Base-by-base conservation (phyloP, 208 protist genomes). In the Leishmania guyanensis region DNA sequence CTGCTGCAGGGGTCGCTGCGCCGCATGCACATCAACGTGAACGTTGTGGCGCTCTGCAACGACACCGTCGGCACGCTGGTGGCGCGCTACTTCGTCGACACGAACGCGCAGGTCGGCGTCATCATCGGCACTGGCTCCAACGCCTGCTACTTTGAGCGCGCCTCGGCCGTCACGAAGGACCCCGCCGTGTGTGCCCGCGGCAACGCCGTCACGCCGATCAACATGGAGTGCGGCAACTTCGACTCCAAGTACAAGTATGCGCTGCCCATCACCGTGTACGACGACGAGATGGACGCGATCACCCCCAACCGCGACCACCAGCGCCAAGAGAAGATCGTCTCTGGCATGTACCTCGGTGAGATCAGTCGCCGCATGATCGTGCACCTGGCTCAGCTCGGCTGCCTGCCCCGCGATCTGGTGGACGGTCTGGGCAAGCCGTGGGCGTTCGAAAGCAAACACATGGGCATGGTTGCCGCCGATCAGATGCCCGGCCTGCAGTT, bases 191-290 rank as follows among this genome's bases (percentile, higher is more conserved):
- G 80, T 56, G 84, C 86, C 8, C 89, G 81, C 46, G 92, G 91
- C 72, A 84, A 85, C 48, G 70, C 72, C 36, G 78, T 86, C 51
- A 92, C 91, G 17, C 88, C 95, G 82, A 89, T 96, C 86, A 98
- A 98, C 89, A 98, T 97, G 89, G 96, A 98, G 84, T 97, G 93
- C 88, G 96, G 94, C 66, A 95, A 94, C 87, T 97, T 97, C 79
- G 96, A 97, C 80, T 94, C 90, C 78, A 93, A 91, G 82, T 89
- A 93, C 86, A 90, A 88, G 83, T 88, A 86, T 74, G 78, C 84
- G 54, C 92, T 98, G 43, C 92, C 93, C 62, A 89, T 88, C 78
- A 96, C 93, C 66, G 70, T 65, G 74, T 95, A 91, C 86, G 95
- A 98, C 75, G 85, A 92, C 77, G 84, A 86, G 43, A 87, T 97